Percentiles rank a stretch among this genome's conserved stretches.
Evolutionary conservation across 495 filamentous ascomycete genomes (phyloP).

Genomic region (Echria macrotheca): DNA sequence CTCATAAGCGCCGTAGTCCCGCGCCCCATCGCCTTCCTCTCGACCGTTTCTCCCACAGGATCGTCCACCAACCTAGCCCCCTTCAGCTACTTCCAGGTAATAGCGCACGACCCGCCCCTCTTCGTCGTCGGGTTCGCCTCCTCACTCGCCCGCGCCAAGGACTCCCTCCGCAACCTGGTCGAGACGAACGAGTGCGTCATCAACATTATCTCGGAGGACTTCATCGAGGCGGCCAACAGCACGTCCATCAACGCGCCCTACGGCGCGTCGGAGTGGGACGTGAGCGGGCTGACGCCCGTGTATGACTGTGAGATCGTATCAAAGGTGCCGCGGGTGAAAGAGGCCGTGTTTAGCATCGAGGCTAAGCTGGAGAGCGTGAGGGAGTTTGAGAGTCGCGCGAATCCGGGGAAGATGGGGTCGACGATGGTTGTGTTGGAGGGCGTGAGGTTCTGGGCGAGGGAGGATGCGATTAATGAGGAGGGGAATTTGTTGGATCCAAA

Average conservation of each 20-base stretch:
- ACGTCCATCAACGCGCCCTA: slow-evolving; percentile 72
- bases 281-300: slow-evolving; percentile 69
- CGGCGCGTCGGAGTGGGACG: slow-evolving; percentile 74
- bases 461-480: slow-evolving; percentile 80
- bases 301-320: slow-evolving; percentile 56
- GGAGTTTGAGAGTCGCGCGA: slow-evolving; percentile 67
- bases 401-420: slow-evolving; percentile 65
- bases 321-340: slow-evolving; percentile 65
- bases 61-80: slow-evolving; percentile 67
- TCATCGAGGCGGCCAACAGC: slow-evolving; percentile 81
- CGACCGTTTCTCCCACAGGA: slow-evolving; percentile 42
- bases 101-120: slow-evolving; percentile 85
- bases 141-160: slow-evolving; percentile 55
- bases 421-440: slow-evolving; percentile 79
- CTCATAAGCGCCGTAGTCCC: slow-evolving; percentile 84
- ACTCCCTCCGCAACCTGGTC: slow-evolving; percentile 67
- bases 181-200: slow-evolving; percentile 72
- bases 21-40: slow-evolving; percentile 61
- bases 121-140: slow-evolving; percentile 74
- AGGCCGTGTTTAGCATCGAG: slow-evolving; percentile 79
- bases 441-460: slow-evolving; percentile 78
- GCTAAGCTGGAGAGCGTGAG: slow-evolving; percentile 64
- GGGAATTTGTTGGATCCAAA: slow-evolving; percentile 64
- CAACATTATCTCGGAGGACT: slow-evolving; percentile 82
- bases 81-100: slow-evolving; percentile 77